These are phyloP conservation scores for Talaromyces sp. DNA, from an alignment of 2,329 filamentous ascomycete genomes.

Conservation along the genomic window DNA sequence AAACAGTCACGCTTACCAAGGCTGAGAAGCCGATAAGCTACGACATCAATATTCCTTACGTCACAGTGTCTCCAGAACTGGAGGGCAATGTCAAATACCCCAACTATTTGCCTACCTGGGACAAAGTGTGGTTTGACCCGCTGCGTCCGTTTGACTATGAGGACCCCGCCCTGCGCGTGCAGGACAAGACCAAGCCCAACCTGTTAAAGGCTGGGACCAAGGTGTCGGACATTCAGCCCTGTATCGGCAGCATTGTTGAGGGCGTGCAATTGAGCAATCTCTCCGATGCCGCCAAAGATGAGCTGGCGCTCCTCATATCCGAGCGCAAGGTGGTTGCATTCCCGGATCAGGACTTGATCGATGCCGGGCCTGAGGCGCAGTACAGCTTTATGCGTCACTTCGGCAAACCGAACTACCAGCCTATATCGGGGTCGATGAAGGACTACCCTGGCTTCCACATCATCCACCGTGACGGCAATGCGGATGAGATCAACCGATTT, in stretches of 20 bases:
- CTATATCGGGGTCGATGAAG: constrained; percentile 37
- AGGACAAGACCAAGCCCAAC: constrained; percentile 33
- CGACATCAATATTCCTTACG: constrained; percentile 48
- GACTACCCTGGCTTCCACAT: constrained; percentile 42
- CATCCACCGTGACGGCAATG: constrained; percentile 42
- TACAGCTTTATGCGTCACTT: constrained; percentile 43
- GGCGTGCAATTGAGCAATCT: constrained; percentile 46
- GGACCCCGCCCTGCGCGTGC: constrained; percentile 43
- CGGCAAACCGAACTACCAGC: constrained; percentile 42
- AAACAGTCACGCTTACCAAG: constrained; percentile 12
- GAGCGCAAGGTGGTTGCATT: constrained; percentile 55
- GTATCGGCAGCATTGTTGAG: constrained; percentile 36
- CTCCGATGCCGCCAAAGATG: constrained; percentile 44
- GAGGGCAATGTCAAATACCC: constrained; percentile 37
- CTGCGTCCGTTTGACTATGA: constrained; percentile 40
- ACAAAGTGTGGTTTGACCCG: constrained; percentile 43
- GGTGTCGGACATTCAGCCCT: constrained; percentile 37
- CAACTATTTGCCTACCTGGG: constrained; percentile 44
- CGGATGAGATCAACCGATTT: constrained; percentile 39
- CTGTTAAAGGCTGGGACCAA: constrained; percentile 26
- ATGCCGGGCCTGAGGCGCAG: constrained; percentile 38
- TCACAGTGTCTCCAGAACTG: constrained; percentile 32
- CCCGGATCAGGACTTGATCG: constrained; percentile 47
- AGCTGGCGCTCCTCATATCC: constrained; percentile 60
- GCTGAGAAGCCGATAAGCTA: constrained; percentile 35